Conservation (phyloP, 768 basidiomycete genomes). For the Tylopilus plumbeoviolaceoides region DNA sequence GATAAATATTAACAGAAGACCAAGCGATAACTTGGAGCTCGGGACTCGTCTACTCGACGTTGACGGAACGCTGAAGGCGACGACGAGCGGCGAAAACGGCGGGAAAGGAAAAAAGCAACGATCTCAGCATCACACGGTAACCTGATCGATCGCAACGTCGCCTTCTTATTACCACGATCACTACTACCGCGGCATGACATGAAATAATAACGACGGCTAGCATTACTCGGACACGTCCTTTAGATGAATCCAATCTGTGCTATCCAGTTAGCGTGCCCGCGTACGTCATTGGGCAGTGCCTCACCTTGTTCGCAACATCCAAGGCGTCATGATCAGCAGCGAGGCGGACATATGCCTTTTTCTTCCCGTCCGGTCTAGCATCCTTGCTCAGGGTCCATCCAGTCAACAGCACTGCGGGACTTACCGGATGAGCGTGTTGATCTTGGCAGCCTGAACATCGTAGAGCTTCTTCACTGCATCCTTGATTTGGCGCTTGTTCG, state of each 20-base stretch:
- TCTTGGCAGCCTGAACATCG: constrained; percentile 91
- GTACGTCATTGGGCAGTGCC: constrained; percentile 6
- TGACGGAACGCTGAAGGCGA: background rate
- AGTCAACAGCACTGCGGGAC: constrained; percentile 20
- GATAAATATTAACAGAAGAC: background rate
- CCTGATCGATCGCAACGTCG: background rate
- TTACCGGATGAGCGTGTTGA: constrained; percentile 97
- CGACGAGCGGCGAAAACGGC: background rate
- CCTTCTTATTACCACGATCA: background rate
- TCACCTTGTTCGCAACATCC: constrained; percentile 96
- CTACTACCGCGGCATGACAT: background rate
- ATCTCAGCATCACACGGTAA: constrained; percentile 19
- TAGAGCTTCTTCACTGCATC: constrained; percentile 99
- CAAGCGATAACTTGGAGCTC: background rate
- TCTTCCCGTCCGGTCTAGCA: constrained; percentile 90
- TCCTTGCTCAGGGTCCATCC: background rate
- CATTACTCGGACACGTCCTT: constrained; percentile 12
- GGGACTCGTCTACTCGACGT: constrained; percentile 9
- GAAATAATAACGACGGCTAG: background rate
- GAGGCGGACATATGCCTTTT: constrained; percentile 98
- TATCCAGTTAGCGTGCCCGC: background rate
- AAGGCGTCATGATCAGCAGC: constrained; percentile 95
- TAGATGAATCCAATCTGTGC: constrained; percentile 91
- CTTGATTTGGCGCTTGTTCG: constrained; percentile 99
- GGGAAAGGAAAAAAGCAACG: constrained; percentile 10